phyloP scores from a whole-genome alignment of 768 basidiomycete genomes.

The Calocybe gangraenosa region DNA sequence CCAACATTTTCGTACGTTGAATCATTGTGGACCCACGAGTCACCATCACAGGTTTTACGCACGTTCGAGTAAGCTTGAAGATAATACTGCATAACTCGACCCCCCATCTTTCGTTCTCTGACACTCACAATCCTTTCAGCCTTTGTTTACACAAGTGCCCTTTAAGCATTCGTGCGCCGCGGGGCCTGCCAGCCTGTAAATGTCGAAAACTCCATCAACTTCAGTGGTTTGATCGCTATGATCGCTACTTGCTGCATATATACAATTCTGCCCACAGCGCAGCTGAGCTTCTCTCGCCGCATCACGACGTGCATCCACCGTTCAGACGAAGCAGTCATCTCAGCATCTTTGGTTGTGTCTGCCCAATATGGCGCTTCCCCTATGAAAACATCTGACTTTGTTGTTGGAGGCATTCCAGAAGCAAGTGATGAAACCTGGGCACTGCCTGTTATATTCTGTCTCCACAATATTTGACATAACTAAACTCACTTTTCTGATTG shows the following conservation, averaged over 20 bases:
- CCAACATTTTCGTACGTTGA: no score
- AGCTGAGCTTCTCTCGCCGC: constrained; percentile 23
- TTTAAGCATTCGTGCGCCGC: no score
- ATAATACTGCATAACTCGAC: no score
- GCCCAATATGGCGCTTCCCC: constrained; percentile 13
- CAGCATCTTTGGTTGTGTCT: constrained; percentile 8
- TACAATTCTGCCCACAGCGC: constrained; percentile 25
- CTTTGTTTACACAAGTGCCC: no score
- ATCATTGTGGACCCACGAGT: no score
- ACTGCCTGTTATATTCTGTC: constrained; percentile 13
- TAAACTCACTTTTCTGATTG: constrained; percentile 22
- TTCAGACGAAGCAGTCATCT: constrained; percentile 12
- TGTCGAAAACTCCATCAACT: no score
- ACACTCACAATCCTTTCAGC: no score
- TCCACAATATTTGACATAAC: background rate
- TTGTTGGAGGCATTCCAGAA: constrained; percentile 9
- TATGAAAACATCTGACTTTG: constrained; percentile 5
- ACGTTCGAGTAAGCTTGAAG: no score
- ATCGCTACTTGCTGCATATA: constrained; percentile 16
- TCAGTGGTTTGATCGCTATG: background rate
- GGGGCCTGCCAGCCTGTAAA: no score
- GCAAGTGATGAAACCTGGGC: constrained; percentile 16
- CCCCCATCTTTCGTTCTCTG: no score
- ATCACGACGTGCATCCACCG: constrained; percentile 28
- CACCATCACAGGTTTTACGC: no score